phyloP scores from a whole-genome alignment of 1,284 basidiomycete genomes.

The Ustilago sp. region DNA sequence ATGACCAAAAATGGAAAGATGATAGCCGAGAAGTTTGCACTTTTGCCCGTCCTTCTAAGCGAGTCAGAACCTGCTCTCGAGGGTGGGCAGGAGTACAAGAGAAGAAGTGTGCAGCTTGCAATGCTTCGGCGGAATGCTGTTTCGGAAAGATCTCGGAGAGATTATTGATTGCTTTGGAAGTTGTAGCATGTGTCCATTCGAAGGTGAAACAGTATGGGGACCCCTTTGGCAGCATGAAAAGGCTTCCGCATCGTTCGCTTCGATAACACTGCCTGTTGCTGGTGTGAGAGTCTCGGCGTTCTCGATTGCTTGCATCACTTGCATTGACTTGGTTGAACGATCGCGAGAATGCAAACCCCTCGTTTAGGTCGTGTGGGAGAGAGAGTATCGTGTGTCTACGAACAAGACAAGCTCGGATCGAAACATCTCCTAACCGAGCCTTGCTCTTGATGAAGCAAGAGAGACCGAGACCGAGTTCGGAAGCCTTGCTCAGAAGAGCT shows the following conservation, averaged over 20 bases:
- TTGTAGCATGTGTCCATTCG: too few relatives aligned
- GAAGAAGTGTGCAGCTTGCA: not conserved
- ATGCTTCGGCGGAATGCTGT: slow-evolving; percentile 14
- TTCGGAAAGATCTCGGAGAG: slow-evolving; percentile 37
- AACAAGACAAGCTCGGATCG: slow-evolving; percentile 11
- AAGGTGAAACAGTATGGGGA: not conserved
- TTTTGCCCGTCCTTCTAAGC: not conserved
- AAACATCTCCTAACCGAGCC: slow-evolving; percentile 24
- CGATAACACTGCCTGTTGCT: too few relatives aligned
- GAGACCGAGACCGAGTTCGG: not conserved
- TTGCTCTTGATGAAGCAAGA: not conserved
- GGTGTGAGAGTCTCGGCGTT: too few relatives aligned
- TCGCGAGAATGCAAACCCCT: not conserved
- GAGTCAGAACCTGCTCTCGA: not conserved
- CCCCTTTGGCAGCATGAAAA: not conserved
- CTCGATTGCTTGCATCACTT: too few relatives aligned
- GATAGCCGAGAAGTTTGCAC: slow-evolving; percentile 9
- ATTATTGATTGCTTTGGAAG: slow-evolving; percentile 3
- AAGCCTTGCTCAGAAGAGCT: not conserved
- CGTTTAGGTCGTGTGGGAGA: too few relatives aligned
- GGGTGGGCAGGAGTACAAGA: not conserved
- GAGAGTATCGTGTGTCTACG: not conserved
- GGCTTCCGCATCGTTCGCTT: too few relatives aligned
- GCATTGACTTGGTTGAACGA: slow-evolving; percentile 2
- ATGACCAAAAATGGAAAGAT: slow-evolving; percentile 1